phyloP scores from a whole-genome alignment of 1,284 basidiomycete genomes.

The Leccinum solheimii region DNA sequence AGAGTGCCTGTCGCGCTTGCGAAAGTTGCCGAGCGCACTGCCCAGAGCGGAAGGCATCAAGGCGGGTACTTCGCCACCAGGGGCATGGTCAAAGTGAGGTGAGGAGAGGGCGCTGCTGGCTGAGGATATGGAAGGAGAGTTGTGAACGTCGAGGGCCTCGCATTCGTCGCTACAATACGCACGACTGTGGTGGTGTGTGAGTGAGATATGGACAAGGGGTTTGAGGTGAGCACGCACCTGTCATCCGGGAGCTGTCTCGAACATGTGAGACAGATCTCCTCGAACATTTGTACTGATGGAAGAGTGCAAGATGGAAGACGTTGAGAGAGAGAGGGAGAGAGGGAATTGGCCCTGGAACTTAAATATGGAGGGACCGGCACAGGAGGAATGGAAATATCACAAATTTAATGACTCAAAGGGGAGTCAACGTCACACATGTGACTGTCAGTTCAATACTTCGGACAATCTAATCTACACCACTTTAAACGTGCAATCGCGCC shows the following conservation, averaged over 20 bases:
- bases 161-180: conserved; percentile 77
- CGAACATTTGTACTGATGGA: conserved; percentile 53
- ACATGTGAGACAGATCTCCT: conserved; percentile 72
- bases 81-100: conserved; percentile 54
- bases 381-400: conserved; percentile 39
- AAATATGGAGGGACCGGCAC: conserved; percentile 37
- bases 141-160: conserved; percentile 55
- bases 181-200: conserved; percentile 41
- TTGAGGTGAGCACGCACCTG: conserved; percentile 47
- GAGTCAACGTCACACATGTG: conserved; percentile 29
- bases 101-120: conserved; percentile 69
- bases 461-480: conserved; percentile 12
- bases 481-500: conserved; percentile 16
- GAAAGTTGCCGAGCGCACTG: conserved; percentile 46
- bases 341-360: conserved; percentile 22
- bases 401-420: conserved; percentile 38
- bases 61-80: conserved; percentile 57
- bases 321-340: conserved; percentile 22
- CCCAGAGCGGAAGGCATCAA: conserved; percentile 59
- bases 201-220: conserved; percentile 23
- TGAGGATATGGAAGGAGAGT: conserved; percentile 66
- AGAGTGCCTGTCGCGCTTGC: conserved; percentile 49
- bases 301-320: conserved; percentile 13
- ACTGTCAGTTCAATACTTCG: conserved; percentile 8
- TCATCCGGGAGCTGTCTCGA: conserved; percentile 60